Evolutionary conservation across 305 asterid genomes (phyloP).

Genomic region (Fraxinus angustifolia): DNA sequence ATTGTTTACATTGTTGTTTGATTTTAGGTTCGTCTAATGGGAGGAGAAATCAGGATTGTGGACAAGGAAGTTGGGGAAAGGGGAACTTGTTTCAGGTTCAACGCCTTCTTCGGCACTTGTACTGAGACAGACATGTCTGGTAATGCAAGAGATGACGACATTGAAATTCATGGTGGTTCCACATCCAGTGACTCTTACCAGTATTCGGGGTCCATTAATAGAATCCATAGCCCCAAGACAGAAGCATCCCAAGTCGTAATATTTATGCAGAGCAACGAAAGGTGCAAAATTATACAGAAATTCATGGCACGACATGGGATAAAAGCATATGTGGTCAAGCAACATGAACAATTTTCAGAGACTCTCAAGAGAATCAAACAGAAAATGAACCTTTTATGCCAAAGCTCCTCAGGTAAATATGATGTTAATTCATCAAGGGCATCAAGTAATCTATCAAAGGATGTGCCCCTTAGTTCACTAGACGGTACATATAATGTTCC

Average conservation of each 20-base stretch:
- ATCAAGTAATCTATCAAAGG: constrained; percentile 34
- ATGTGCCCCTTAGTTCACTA: constrained; percentile 42
- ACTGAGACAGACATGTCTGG: constrained; percentile 5
- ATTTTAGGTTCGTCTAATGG: constrained; percentile 50
- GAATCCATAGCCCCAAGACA: constrained; percentile 22
- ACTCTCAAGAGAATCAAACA: constrained; percentile 33
- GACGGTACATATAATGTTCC: constrained; percentile 32
- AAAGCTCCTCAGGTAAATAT: constrained; percentile 28
- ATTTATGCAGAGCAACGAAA: constrained; percentile 30
- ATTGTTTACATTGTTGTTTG: neutral
- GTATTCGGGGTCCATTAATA: constrained; percentile 20
- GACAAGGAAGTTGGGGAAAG: constrained; percentile 27
- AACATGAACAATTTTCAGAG: constrained; percentile 32
- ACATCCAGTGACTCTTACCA: constrained; percentile 12
- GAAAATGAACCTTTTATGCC: constrained; percentile 18
- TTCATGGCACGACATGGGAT: constrained; percentile 56
- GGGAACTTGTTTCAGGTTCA: constrained; percentile 51
- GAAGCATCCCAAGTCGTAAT: constrained; percentile 44
- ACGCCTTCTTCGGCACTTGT: constrained; percentile 23
- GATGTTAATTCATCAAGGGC: constrained; percentile 27
- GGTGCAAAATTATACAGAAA: constrained; percentile 31
- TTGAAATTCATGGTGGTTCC: neutral
- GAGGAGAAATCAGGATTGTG: constrained; percentile 49
- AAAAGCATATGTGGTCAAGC: constrained; percentile 40
- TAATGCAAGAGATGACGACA: constrained; percentile 14